phyloP scores from a whole-genome alignment of 345 rosid species.

The Arabidopsis suecica region DNA sequence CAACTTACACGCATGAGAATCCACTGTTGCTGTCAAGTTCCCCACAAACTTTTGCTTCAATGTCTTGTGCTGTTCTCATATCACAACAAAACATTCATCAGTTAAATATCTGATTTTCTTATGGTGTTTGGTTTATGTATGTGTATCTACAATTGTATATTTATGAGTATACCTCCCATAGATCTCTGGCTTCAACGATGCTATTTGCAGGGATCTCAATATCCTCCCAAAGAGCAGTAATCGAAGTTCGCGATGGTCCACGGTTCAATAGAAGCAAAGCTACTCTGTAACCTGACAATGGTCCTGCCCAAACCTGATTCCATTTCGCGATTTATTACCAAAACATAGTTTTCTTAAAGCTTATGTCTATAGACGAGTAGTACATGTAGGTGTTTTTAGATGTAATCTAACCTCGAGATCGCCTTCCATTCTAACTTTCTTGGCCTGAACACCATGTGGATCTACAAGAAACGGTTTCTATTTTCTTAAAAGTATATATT shows the following conservation, averaged over 20 bases:
- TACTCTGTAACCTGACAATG: slow-evolving; percentile 60
- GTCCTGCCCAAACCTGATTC: slow-evolving; percentile 79
- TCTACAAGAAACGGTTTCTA: slow-evolving; percentile 48
- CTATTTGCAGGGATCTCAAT: slow-evolving; percentile 57
- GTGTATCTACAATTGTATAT: background rate
- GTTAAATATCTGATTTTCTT: background rate
- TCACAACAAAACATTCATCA: slow-evolving; percentile 34
- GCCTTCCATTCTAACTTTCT: slow-evolving; percentile 70
- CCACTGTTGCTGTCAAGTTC: slow-evolving; percentile 62
- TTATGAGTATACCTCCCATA: slow-evolving; percentile 67
- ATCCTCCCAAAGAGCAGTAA: slow-evolving; percentile 80
- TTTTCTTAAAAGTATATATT: background rate
- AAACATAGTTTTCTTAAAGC: slow-evolving; percentile 1
- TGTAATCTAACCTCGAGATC: slow-evolving; percentile 61
- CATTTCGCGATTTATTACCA: slow-evolving; percentile 19
- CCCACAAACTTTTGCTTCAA: slow-evolving; percentile 56
- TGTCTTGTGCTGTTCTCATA: slow-evolving; percentile 73
- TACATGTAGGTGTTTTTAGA: background rate
- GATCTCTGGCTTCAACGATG: slow-evolving; percentile 64
- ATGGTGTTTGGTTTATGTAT: background rate
- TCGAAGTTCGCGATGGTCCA: slow-evolving; percentile 44
- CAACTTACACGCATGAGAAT: slow-evolving; percentile 72
- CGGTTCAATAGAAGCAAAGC: slow-evolving; percentile 68
- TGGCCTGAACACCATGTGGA: slow-evolving; percentile 77
- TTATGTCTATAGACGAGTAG: background rate